A percentile compares a stretch with the other conserved stretches of the same genome.
Conservation (phyloP, 2,329 filamentous ascomycete species). For the Ceratocystis ficicola region DNA sequence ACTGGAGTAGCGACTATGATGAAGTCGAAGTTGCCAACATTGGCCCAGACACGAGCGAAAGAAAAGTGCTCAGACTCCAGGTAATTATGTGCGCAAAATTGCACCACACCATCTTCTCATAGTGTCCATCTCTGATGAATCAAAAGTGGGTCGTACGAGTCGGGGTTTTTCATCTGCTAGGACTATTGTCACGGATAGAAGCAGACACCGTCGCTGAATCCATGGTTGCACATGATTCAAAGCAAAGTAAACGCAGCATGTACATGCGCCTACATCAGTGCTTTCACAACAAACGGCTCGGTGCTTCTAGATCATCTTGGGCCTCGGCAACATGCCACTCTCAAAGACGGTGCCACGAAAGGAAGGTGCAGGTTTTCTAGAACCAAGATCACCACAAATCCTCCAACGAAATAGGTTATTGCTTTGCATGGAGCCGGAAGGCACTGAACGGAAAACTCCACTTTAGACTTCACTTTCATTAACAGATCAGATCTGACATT, state of each 20-base stretch:
- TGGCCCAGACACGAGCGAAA: not conserved
- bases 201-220: not conserved
- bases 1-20: not conserved
- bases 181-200: not conserved
- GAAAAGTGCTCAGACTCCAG: not conserved
- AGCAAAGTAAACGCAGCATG: not conserved
- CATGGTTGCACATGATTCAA: not conserved
- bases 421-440: not conserved
- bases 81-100: not conserved
- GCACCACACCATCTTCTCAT: not conserved
- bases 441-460: not conserved
- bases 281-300: not conserved
- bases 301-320: not conserved
- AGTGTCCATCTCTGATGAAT: not conserved
- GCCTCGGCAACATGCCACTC: not conserved
- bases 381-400: not conserved
- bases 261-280: not conserved
- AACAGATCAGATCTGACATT: not conserved
- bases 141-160: conserved; percentile 9
- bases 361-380: not conserved
- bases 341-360: not conserved
- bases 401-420: not conserved
- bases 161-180: not conserved
- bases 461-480: conserved; percentile 3
- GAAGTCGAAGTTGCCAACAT: not conserved